Evolutionary conservation across 257 asterid species (phyloP).

Genomic region (Cynanchum wilfordii): DNA sequence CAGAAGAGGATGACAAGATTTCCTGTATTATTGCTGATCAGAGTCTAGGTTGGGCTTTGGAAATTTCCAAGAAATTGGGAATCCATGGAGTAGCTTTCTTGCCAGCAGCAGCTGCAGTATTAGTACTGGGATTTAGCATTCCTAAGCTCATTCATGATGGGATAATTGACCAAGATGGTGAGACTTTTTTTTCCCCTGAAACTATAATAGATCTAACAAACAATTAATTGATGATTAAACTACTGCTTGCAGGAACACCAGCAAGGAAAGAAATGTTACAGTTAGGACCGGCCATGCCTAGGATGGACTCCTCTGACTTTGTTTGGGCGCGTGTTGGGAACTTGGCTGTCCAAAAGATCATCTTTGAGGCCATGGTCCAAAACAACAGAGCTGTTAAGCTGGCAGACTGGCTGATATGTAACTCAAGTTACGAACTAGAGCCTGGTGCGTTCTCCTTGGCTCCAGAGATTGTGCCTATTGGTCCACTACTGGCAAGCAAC

Average conservation of each 20-base stretch:
- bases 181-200: neutral
- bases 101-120: conserved; percentile 51
- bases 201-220: neutral
- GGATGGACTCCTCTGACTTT: conserved; percentile 30
- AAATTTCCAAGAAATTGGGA: conserved; percentile 36
- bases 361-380: conserved; percentile 23
- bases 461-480: conserved; percentile 34
- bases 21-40: conserved; percentile 51
- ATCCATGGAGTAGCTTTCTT: conserved; percentile 42
- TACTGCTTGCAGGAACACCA: conserved; percentile 30
- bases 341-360: conserved; percentile 24
- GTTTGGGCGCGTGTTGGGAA: conserved; percentile 29
- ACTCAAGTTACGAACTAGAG: conserved; percentile 36
- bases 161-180: conserved; percentile 43
- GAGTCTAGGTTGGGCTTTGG: conserved; percentile 34
- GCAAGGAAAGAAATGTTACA: conserved; percentile 24
- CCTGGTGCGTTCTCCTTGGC: conserved; percentile 32
- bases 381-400: conserved; percentile 23
- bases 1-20: conserved; percentile 20
- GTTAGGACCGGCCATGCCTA: conserved; percentile 35
- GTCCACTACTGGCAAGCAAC: conserved; percentile 32
- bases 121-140: conserved; percentile 40
- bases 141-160: conserved; percentile 47
- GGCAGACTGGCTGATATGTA: conserved; percentile 39
- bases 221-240: neutral